A percentile compares a stretch with the other conserved stretches of the same genome.
Conservation (phyloP, 192 early-diverging fungal genomes). For the Coemansia sp. region DNA sequence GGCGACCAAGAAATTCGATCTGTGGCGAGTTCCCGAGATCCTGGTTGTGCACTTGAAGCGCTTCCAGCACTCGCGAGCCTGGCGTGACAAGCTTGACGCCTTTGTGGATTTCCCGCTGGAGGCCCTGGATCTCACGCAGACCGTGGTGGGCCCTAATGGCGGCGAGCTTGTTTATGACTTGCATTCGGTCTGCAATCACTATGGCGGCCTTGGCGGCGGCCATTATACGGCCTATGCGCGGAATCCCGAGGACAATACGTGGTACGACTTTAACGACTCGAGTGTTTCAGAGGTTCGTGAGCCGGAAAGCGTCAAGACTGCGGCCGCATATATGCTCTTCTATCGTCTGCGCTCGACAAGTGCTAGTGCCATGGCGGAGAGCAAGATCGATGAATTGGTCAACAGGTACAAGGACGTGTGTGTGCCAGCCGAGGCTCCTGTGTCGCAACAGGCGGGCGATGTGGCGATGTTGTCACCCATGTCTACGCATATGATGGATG, state of each 20-base stretch:
- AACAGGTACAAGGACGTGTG: constrained; percentile 20
- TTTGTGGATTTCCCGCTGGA: constrained; percentile 73
- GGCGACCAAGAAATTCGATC: constrained; percentile 80
- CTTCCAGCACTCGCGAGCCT: constrained; percentile 69
- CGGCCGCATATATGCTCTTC: constrained; percentile 58
- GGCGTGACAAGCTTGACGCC: constrained; percentile 75
- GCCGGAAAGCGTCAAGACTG: constrained; percentile 31
- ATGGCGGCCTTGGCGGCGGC: constrained; percentile 80
- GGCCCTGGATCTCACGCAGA: constrained; percentile 65
- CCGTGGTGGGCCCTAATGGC: constrained; percentile 39
- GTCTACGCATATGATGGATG: constrained; percentile 13
- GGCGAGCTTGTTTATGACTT: constrained; percentile 68
- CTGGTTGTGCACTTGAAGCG: constrained; percentile 85
- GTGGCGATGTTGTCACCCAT: constrained; percentile 21
- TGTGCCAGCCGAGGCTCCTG: background rate
- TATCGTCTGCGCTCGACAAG: constrained; percentile 31
- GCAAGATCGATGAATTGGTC: constrained; percentile 37
- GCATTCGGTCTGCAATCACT: constrained; percentile 82
- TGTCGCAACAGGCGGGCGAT: constrained; percentile 5
- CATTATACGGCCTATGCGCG: constrained; percentile 86
- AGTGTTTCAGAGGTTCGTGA: constrained; percentile 56
- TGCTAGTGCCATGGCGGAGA: constrained; percentile 11
- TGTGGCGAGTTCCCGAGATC: constrained; percentile 79
- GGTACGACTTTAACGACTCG: constrained; percentile 87
- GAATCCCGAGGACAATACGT: constrained; percentile 64